phyloP scores from a whole-genome alignment of 768 basidiomycete genomes.

The Russula virescens region DNA sequence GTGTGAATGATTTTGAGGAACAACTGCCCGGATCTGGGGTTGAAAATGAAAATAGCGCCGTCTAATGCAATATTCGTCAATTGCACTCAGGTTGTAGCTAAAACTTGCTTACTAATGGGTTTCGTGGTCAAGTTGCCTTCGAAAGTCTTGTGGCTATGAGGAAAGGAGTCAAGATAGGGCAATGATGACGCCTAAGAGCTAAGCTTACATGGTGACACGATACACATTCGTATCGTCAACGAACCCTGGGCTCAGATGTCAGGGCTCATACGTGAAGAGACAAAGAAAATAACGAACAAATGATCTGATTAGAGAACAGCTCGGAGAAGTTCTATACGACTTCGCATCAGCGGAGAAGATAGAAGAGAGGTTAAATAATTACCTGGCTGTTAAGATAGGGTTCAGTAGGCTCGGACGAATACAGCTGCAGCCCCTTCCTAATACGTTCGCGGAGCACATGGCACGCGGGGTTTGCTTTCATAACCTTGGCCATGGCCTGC shows the following conservation, averaged over 20 bases:
- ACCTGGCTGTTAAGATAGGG: slow-evolving; percentile 97
- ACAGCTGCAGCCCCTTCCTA: slow-evolving; percentile 94
- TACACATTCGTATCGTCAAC: slow-evolving; percentile 99
- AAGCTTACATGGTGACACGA: slow-evolving; percentile 80
- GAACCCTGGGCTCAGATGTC: slow-evolving; percentile 57
- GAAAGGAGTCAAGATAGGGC: slow-evolving; percentile 21
- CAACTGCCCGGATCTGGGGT: slow-evolving; percentile 95
- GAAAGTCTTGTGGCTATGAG: slow-evolving; percentile 88
- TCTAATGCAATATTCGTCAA: slow-evolving; percentile 39
- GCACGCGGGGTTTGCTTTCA: slow-evolving; percentile 98
- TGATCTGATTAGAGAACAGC: slow-evolving; percentile 97
- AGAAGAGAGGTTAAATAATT: slow-evolving; percentile 11
- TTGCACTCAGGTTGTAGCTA: neutral
- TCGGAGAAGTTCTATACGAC: slow-evolving; percentile 75
- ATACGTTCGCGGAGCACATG: slow-evolving; percentile 98
- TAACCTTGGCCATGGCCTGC: slow-evolving; percentile 99
- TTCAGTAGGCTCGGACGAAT: slow-evolving; percentile 98
- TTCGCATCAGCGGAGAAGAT: slow-evolving; percentile 9
- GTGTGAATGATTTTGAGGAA: slow-evolving; percentile 99
- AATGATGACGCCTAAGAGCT: neutral
- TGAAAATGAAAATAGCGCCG: slow-evolving; percentile 98
- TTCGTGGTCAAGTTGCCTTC: slow-evolving; percentile 99
- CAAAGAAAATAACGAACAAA: slow-evolving; percentile 47
- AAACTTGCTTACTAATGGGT: slow-evolving; percentile 72
- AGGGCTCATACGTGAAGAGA: neutral